Evolutionary conservation across 345 rosid species (phyloP).

Genomic region (Litchi chinensis): DNA sequence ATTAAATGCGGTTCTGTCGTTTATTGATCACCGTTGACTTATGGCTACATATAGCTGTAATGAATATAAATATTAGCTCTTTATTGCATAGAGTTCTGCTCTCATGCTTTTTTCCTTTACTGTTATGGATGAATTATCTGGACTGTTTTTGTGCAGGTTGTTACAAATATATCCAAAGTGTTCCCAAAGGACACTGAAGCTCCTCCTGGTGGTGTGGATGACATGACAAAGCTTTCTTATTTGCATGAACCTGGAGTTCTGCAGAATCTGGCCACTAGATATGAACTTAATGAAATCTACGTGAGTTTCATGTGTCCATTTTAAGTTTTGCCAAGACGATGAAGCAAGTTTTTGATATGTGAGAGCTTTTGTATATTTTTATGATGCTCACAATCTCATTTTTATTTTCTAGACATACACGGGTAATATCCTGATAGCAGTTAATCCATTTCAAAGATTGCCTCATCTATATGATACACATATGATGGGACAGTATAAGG

Average conservation of each 20-base stretch:
- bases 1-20: not conserved
- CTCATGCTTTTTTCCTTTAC: constrained; percentile 6
- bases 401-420: constrained; percentile 73
- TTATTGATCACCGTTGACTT: not conserved
- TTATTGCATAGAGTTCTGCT: not conserved
- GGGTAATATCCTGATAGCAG: constrained; percentile 84
- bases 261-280: constrained; percentile 71
- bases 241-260: constrained; percentile 95
- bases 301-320: constrained; percentile 42
- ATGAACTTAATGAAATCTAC: constrained; percentile 86
- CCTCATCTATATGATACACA: constrained; percentile 90
- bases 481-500: constrained; percentile 95
- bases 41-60: not conserved
- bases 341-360: constrained; percentile 3
- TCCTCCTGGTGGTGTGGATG: constrained; percentile 89
- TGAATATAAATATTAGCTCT: not conserved
- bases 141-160: constrained; percentile 49
- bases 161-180: constrained; percentile 59
- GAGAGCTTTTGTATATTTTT: constrained; percentile 22
- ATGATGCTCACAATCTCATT: constrained; percentile 22
- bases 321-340: constrained; percentile 12
- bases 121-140: not conserved
- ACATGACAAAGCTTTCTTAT: constrained; percentile 92
- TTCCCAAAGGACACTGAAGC: constrained; percentile 86
- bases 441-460: constrained; percentile 92